phyloP scores from a whole-genome alignment of 345 rosid genomes.

The Eutrema yunnanense region DNA sequence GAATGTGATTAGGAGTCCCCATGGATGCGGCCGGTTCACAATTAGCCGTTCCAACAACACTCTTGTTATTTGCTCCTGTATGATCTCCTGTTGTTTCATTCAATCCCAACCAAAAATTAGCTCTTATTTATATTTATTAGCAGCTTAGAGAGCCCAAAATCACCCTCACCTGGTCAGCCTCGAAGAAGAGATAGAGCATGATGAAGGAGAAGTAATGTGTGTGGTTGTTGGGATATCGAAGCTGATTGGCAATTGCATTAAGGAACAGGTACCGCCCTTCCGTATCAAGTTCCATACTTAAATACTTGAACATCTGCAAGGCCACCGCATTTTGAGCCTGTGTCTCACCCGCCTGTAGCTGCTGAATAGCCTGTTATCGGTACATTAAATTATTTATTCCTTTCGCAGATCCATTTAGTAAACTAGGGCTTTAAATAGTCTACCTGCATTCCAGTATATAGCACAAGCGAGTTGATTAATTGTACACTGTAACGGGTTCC shows the following conservation, averaged over 20 bases:
- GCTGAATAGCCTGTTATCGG: conserved; percentile 44
- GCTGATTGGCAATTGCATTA: conserved; percentile 92
- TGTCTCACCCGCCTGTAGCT: conserved; percentile 61
- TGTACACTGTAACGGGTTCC: conserved; percentile 89
- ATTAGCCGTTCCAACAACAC: conserved; percentile 92
- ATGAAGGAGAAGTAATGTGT: conserved; percentile 96
- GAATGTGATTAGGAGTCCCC: conserved; percentile 99
- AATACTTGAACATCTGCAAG: conserved; percentile 74
- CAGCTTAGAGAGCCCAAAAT: no score
- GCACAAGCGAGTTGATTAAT: conserved; percentile 91
- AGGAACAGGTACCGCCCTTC: conserved; percentile 97
- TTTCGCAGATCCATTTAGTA: neutral
- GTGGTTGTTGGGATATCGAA: conserved; percentile 97
- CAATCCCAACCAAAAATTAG: neutral
- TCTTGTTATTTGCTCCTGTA: conserved; percentile 97
- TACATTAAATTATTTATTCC: neutral
- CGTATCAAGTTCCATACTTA: conserved; percentile 77
- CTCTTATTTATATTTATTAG: no score
- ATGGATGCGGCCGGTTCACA: conserved; percentile 93
- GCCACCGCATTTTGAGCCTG: conserved; percentile 78
- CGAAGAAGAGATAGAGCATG: conserved; percentile 72
- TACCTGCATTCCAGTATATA: conserved; percentile 99
- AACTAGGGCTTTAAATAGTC: neutral
- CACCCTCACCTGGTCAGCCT: conserved; percentile 68
- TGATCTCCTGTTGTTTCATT: conserved; percentile 55